These are phyloP conservation scores for Agaricus sinodeliciosus DNA, from an alignment of 768 basidiomycete species.

Conservation along the genomic window DNA sequence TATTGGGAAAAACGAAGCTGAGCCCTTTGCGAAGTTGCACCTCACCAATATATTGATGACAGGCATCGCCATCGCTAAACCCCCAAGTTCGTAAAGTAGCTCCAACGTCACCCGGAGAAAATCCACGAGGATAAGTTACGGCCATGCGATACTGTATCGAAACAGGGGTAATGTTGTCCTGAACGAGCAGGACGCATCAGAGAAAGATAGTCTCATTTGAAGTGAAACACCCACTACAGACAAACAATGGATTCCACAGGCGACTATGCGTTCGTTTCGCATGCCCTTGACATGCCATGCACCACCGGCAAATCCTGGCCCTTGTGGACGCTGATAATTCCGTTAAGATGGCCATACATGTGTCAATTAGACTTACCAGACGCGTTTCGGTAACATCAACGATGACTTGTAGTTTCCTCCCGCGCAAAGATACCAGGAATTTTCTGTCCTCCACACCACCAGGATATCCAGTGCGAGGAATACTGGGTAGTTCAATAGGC, in stretches of 20 bases:
- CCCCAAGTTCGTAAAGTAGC: constrained; percentile 47
- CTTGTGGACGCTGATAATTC: constrained; percentile 20
- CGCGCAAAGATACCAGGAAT: constrained; percentile 29
- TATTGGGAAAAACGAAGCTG: constrained; percentile 46
- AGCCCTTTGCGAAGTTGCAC: constrained; percentile 30
- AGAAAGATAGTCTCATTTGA: background rate
- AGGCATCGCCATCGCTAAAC: constrained; percentile 35
- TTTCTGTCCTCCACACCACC: constrained; percentile 40
- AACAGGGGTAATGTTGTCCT: constrained; percentile 38
- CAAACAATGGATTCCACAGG: constrained; percentile 35
- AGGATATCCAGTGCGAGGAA: constrained; percentile 33
- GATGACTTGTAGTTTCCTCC: constrained; percentile 35
- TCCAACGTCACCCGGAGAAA: constrained; percentile 37
- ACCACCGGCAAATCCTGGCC: constrained; percentile 25
- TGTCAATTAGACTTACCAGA: constrained; percentile 27
- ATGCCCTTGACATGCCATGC: constrained; percentile 49
- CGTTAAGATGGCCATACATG: background rate
- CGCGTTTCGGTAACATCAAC: constrained; percentile 32
- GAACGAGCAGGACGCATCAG: background rate
- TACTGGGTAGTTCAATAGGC: constrained; percentile 39
- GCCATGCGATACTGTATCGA: constrained; percentile 44
- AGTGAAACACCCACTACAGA: constrained; percentile 26
- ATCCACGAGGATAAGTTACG: constrained; percentile 37
- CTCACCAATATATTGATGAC: constrained; percentile 41
- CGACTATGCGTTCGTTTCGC: constrained; percentile 44